phyloP scores from a whole-genome alignment of 345 rosid genomes.

The Corymbia maculata region DNA sequence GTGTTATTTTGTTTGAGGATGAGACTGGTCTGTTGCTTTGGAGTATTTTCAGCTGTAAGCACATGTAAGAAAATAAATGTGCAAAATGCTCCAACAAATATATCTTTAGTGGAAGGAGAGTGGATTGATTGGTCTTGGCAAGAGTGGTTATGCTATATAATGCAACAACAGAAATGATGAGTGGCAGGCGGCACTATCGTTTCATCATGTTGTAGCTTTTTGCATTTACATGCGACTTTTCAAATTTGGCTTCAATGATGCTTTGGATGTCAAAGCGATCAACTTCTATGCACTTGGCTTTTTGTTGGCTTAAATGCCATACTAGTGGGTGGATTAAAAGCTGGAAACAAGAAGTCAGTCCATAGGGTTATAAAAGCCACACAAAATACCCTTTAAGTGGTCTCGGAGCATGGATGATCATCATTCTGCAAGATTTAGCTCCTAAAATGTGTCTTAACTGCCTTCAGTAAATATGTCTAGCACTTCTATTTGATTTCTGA shows the following conservation, averaged over 20 bases:
- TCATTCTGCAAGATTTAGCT: neutral
- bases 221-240: neutral
- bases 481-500: neutral
- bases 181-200: neutral
- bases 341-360: neutral
- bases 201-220: neutral
- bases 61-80: neutral
- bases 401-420: neutral
- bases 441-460: neutral
- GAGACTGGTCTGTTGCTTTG: neutral
- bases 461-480: neutral
- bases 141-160: neutral
- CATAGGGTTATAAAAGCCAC: neutral
- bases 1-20: neutral
- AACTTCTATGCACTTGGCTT: neutral
- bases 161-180: neutral
- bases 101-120: neutral
- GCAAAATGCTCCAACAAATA: neutral
- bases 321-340: neutral
- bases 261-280: neutral
- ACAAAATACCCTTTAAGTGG: neutral
- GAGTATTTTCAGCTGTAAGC: neutral
- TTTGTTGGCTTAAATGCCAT: neutral
- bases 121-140: neutral
- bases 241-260: neutral